These are phyloP conservation scores for Kentomonas sorsogonicus DNA, from an alignment of 208 protist genomes.

Conservation along the genomic window DNA sequence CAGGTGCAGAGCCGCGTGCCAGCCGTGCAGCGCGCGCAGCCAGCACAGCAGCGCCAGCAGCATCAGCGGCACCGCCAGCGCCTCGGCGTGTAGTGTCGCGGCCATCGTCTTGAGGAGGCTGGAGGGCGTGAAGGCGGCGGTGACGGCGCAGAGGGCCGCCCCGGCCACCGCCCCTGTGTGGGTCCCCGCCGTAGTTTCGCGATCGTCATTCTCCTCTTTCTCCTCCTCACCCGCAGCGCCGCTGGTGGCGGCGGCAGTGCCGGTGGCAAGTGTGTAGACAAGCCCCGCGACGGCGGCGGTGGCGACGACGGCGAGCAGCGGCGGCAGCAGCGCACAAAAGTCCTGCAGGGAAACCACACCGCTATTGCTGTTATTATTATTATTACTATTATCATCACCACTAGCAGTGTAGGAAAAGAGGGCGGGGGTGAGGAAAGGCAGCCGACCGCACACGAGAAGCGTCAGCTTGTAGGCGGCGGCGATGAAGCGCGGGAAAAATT, in stretches of 20 bases:
- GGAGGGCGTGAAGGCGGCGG: slow-evolving; percentile 49
- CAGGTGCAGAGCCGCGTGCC: slow-evolving; percentile 26
- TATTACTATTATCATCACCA: too few relatives aligned
- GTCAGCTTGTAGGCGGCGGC: too few relatives aligned
- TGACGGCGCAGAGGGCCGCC: slow-evolving; percentile 56
- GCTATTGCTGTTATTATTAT: neutral
- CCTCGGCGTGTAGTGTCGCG: slow-evolving; percentile 98
- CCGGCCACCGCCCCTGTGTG: slow-evolving; percentile 85
- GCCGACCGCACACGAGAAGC: too few relatives aligned
- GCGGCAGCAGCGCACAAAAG: slow-evolving; percentile 14
- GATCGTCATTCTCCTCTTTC: too few relatives aligned
- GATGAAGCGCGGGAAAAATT: too few relatives aligned
- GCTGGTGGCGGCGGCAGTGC: too few relatives aligned
- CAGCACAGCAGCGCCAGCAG: slow-evolving; percentile 93
- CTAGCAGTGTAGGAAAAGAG: too few relatives aligned
- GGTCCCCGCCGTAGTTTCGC: slow-evolving; percentile 55
- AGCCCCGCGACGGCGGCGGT: slow-evolving; percentile 86
- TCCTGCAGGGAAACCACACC: slow-evolving; percentile 2
- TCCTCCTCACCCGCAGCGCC: too few relatives aligned
- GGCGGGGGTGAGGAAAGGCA: too few relatives aligned
- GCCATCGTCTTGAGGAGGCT: slow-evolving; percentile 98
- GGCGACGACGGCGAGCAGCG: slow-evolving; percentile 35
- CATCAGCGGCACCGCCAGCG: slow-evolving; percentile 96
- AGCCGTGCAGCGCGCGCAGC: slow-evolving; percentile 53
- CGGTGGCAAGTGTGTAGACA: slow-evolving; percentile 67